These are phyloP conservation scores for Rhexocercosporidium sp. DNA, from an alignment of 2,329 filamentous ascomycete species.

Conservation along the genomic window DNA sequence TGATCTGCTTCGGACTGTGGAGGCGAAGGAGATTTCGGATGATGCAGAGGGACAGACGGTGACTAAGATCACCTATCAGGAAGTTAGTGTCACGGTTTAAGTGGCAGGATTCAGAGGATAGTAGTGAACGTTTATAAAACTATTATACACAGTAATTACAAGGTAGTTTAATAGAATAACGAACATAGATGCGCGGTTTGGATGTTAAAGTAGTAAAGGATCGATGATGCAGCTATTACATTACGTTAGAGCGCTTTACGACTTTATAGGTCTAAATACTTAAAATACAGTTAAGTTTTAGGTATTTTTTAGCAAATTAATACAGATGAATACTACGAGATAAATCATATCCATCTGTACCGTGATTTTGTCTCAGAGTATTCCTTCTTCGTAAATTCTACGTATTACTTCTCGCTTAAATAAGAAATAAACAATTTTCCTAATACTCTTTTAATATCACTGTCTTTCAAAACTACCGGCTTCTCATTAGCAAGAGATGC, in stretches of 20 bases:
- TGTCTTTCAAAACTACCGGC: too few species aligned
- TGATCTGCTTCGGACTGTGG: neutral
- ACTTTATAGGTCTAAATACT: neutral
- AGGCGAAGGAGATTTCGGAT: neutral
- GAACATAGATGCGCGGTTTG: too few species aligned
- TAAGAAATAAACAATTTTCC: too few species aligned
- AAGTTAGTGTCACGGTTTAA: neutral
- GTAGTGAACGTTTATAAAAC: too few species aligned
- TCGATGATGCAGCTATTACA: neutral
- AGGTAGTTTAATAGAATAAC: too few species aligned
- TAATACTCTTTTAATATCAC: too few species aligned
- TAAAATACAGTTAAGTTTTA: neutral
- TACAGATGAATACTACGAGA: neutral
- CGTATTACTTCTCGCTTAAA: too few species aligned
- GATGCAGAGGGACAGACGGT: neutral
- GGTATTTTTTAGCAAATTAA: neutral
- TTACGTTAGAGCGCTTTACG: neutral
- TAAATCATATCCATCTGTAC: neutral
- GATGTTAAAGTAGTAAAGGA: too few species aligned
- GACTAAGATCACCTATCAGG: neutral
- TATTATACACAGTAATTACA: too few species aligned
- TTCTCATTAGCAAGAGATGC: too few species aligned
- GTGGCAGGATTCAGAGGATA: too few species aligned
- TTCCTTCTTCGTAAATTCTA: too few species aligned
- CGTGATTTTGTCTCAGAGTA: neutral